Conservation (phyloP, 805 yeast species). For the Spathaspora boniae region DNA sequence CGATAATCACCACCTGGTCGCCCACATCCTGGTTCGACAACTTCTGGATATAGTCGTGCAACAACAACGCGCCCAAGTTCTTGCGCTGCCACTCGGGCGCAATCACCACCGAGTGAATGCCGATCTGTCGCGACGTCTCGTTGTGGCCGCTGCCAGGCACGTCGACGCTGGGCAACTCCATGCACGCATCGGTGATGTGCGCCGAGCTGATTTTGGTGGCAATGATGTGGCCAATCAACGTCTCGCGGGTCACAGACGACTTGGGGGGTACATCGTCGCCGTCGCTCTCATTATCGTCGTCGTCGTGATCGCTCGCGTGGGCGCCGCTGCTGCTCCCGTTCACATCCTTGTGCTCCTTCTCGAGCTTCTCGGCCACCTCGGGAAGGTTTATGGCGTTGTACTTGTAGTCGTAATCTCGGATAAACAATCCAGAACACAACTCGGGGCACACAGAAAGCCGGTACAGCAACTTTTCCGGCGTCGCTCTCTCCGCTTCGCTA, state of each 20-base stretch:
- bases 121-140: slow-evolving; percentile 71
- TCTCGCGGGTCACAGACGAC: slow-evolving; percentile 54
- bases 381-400: slow-evolving; percentile 42
- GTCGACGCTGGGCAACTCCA: slow-evolving; percentile 59
- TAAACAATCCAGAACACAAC: slow-evolving; percentile 81
- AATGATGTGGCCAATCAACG: slow-evolving; percentile 73
- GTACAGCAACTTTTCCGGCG: slow-evolving; percentile 59
- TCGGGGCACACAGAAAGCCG: slow-evolving; percentile 85
- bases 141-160: slow-evolving; percentile 54
- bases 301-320: slow-evolving; percentile 16
- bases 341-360: slow-evolving; percentile 19
- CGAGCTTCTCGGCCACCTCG: slow-evolving; percentile 33
- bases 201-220: slow-evolving; percentile 65
- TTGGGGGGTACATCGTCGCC: slow-evolving; percentile 41
- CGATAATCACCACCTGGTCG: slow-evolving; percentile 68
- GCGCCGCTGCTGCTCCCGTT: slow-evolving; percentile 11
- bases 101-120: slow-evolving; percentile 78
- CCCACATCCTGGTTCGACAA: slow-evolving; percentile 85
- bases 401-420: slow-evolving; percentile 57
- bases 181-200: slow-evolving; percentile 52
- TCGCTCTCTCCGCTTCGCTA: slow-evolving; percentile 65
- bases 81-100: slow-evolving; percentile 75
- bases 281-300: slow-evolving; percentile 30
- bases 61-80: slow-evolving; percentile 75
- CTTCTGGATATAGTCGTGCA: slow-evolving; percentile 89